These are phyloP conservation scores for Rauvolfia tetraphylla DNA, from an alignment of 257 asterid genomes.

Conservation along the genomic window DNA sequence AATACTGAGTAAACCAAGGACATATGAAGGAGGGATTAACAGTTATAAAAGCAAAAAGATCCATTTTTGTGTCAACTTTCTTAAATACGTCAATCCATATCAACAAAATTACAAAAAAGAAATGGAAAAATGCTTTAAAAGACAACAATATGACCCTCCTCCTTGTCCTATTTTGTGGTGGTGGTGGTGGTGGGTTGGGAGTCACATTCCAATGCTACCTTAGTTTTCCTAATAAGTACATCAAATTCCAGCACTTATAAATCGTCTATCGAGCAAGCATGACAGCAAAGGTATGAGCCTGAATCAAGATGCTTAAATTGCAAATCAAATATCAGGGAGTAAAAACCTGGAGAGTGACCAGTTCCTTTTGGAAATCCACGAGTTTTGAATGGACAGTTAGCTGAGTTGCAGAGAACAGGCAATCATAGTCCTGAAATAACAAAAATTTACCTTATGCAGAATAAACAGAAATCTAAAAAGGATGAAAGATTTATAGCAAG, in stretches of 20 bases:
- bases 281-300: neutral
- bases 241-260: neutral
- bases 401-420: conserved; percentile 64
- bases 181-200: too few species aligned
- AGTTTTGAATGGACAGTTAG: conserved; percentile 74
- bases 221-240: neutral
- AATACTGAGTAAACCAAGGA: neutral
- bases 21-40: neutral
- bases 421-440: conserved; percentile 64
- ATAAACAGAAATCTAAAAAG: conserved; percentile 11
- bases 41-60: too few species aligned
- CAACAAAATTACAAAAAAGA: neutral
- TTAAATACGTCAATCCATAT: neutral
- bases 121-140: neutral
- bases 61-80: too few species aligned
- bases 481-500: neutral
- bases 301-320: neutral
- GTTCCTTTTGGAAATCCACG: conserved; percentile 71
- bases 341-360: conserved; percentile 55
- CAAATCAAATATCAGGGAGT: neutral
- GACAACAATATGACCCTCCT: neutral
- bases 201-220: neutral
- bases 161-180: too few species aligned
- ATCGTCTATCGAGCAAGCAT: neutral
- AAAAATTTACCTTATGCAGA: conserved; percentile 3